phyloP scores from a whole-genome alignment of 805 yeast genomes.

The Pichia manshurica region DNA sequence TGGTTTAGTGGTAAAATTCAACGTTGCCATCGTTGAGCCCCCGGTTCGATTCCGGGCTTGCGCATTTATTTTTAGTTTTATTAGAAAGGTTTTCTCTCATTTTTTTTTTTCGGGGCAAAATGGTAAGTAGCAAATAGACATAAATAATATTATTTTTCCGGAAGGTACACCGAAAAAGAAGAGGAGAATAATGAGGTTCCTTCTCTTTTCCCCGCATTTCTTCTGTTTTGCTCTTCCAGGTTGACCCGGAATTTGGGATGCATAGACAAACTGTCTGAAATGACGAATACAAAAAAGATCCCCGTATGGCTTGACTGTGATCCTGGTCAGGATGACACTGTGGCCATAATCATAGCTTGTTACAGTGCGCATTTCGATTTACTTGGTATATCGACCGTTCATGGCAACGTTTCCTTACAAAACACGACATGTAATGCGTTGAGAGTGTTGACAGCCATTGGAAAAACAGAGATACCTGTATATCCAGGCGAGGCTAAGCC shows the following conservation, averaged over 20 bases:
- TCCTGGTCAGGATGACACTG: slow-evolving; percentile 86
- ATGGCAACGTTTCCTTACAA: slow-evolving; percentile 61
- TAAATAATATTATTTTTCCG: too few relatives aligned
- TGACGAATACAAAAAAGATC: slow-evolving; percentile 22
- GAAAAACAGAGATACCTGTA: slow-evolving; percentile 50
- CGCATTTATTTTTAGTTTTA: slow-evolving; percentile 14
- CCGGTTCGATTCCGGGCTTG: slow-evolving; percentile 28
- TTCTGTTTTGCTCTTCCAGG: too few relatives aligned
- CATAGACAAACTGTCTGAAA: too few relatives aligned
- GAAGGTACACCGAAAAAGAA: too few relatives aligned
- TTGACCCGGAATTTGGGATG: too few relatives aligned
- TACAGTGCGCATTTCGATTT: slow-evolving; percentile 54
- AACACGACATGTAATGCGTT: slow-evolving; percentile 67
- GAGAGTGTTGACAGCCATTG: slow-evolving; percentile 57
- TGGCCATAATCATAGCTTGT: slow-evolving; percentile 62
- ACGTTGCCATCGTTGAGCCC: slow-evolving; percentile 27
- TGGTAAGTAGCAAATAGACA: too few relatives aligned
- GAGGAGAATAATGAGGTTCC: too few relatives aligned
- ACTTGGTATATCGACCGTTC: slow-evolving; percentile 68
- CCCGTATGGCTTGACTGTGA: slow-evolving; percentile 91
- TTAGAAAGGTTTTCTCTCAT: too few relatives aligned
- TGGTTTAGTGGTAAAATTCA: slow-evolving; percentile 16
- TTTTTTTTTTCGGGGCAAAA: too few relatives aligned
- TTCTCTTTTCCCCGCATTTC: too few relatives aligned
- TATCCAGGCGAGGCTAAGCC: slow-evolving; percentile 63